Base-by-base conservation (phyloP, 2,329 filamentous ascomycete species). In the Malbranchea zuffiana region DNA sequence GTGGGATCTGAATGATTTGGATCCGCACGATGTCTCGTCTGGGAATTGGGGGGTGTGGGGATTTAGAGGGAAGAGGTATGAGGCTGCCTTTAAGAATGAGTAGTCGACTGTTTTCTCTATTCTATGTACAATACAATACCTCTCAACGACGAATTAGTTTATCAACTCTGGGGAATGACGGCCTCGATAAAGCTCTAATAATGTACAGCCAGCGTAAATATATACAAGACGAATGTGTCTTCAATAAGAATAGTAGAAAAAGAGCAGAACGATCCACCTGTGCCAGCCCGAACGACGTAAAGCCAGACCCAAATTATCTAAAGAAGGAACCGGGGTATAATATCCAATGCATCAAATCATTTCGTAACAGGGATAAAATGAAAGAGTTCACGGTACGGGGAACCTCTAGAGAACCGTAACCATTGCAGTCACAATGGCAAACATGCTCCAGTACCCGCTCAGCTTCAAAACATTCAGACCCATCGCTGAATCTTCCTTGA, bases 1-100 rank as follows among this genome's bases (percentile, higher is more conserved):
- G 51, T 98, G 92, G 92, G 92, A 98, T 62, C 61, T 98, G 53
- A 95, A 98, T 54, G 92, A 98, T 54, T 66, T 90, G 46, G 90
- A 95, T 57, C 87, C 88, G 5, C 83, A 92, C 55, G 90, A 96
- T 60, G 69, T 96, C 44, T 94, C 80, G 50, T 92, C 85, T 53
- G 88, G 90, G 38, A 98, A 98, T 61, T 98, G 86, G 85, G 90
- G 90, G 7, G 69, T 94, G 2, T 98, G 92, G 85, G 86, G 81
- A 10, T 98, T 98, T 68, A 76, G 90, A 63, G 90, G 90, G 50
- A 98, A 98, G 75, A 81, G 88, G 75, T 95, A 74, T 50, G 60
- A 63, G 44, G 57, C 60, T 17, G 59, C 52, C 8, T 52, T 54
- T 37, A 57, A 57, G 37, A 42, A 52, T 19, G 44, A 37, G 15